A percentile compares a stretch with the other conserved stretches of the same genome.
phyloP scores from a whole-genome alignment of 257 asterid species.

The Prunella vulgaris region DNA sequence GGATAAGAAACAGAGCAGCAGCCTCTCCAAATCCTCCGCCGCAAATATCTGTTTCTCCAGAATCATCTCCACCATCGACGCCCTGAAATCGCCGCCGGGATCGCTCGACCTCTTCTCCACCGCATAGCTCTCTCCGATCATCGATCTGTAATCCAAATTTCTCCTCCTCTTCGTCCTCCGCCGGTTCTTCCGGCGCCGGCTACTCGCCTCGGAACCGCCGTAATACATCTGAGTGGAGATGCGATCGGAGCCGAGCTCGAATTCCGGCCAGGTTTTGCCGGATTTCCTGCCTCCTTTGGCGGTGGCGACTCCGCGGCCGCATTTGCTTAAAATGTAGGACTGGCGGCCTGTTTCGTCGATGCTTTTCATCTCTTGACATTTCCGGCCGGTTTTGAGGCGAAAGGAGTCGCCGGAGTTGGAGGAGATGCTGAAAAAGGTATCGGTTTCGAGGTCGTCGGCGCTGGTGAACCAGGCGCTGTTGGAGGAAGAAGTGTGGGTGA shows the following conservation, averaged over 20 bases:
- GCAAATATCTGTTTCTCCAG: conserved; percentile 59
- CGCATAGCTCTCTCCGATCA: conserved; percentile 42
- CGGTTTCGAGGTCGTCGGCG: conserved; percentile 29
- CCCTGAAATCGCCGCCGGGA: conserved; percentile 62
- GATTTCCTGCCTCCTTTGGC: neutral
- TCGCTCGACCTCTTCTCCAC: conserved; percentile 66
- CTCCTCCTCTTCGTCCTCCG: conserved; percentile 10
- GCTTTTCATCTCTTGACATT: conserved; percentile 23
- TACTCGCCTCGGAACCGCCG: neutral
- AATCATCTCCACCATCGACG: conserved; percentile 86
- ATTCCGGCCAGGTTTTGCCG: neutral
- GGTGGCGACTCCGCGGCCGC: neutral
- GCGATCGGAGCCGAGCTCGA: conserved; percentile 5
- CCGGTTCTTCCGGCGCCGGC: conserved; percentile 3
- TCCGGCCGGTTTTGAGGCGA: conserved; percentile 27
- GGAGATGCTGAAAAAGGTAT: conserved; percentile 44
- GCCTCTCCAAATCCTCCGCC: conserved; percentile 49
- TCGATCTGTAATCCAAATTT: neutral
- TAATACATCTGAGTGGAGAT: conserved; percentile 22
- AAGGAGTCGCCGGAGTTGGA: conserved; percentile 57
- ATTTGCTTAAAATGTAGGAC: conserved; percentile 9
- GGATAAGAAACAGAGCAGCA: conserved; percentile 48
- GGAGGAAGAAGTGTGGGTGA: conserved; percentile 35
- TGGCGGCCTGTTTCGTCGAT: conserved; percentile 28
- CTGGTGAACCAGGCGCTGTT: conserved; percentile 55